Evolutionary conservation across 176 grass and related monocot genomes (phyloP).

Genomic region (Eragrostis nindensis): DNA sequence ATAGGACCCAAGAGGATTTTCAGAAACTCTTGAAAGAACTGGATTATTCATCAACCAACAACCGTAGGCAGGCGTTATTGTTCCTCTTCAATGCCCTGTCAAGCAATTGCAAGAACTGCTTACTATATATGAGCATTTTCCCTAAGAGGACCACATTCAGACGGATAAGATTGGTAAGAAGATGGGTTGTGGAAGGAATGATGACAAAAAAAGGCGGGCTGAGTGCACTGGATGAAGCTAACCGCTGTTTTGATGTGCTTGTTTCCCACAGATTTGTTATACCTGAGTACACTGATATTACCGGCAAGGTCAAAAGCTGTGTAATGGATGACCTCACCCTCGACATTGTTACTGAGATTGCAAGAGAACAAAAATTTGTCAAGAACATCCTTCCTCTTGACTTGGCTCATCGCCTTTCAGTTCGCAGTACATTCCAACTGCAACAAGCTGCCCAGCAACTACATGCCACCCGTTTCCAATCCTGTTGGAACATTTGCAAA

Average conservation of each 20-base stretch:
- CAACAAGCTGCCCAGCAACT: neutral
- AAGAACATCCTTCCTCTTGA: no score
- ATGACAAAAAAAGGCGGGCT: neutral
- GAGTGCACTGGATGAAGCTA: neutral
- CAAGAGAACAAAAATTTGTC: neutral
- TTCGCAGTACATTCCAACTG: neutral
- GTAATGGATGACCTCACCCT: no score
- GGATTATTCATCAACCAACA: neutral
- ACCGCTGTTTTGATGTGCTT: neutral
- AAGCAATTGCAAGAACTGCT: neutral
- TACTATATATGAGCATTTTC: conserved; percentile 19
- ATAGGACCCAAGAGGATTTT: no score
- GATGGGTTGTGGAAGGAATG: conserved; percentile 18
- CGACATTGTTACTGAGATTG: neutral
- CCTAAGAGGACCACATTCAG: neutral
- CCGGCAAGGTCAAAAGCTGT: neutral
- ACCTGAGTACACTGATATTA: accelerated
- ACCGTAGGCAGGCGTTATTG: no score
- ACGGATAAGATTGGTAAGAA: neutral
- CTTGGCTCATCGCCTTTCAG: neutral
- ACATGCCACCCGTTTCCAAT: neutral
- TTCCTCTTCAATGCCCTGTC: neutral
- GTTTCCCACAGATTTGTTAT: neutral
- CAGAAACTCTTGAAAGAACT: no score
- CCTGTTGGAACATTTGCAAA: neutral